Evolutionary conservation across 495 filamentous ascomycete genomes (phyloP).

Genomic region (Penicillium parvum): DNA sequence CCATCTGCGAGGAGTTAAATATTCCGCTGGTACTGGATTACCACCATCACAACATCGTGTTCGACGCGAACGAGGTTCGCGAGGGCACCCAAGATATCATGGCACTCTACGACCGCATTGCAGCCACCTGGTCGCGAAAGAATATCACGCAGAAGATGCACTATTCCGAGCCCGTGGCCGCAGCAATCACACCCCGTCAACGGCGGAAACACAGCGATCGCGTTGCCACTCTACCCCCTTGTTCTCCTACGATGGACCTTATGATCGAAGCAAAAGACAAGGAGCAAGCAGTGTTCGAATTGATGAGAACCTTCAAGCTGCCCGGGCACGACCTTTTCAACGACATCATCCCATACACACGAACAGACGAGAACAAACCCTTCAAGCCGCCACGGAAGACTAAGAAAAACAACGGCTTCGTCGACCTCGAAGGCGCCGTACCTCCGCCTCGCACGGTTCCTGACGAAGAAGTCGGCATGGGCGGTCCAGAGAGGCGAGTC

Average conservation of each 20-base stretch:
- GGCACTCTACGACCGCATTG: conserved; percentile 65
- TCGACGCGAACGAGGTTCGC: conserved; percentile 64
- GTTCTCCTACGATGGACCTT: conserved; percentile 75
- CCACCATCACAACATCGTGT: conserved; percentile 94
- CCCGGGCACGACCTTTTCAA: conserved; percentile 71
- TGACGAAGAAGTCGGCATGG: conserved; percentile 79
- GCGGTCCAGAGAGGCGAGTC: conserved; percentile 76
- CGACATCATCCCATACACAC: conserved; percentile 71
- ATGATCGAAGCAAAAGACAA: conserved; percentile 99
- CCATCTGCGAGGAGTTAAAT: conserved; percentile 86
- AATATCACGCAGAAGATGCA: conserved; percentile 94
- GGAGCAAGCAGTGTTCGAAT: conserved; percentile 92
- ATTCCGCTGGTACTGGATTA: conserved; percentile 92
- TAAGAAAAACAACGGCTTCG: conserved; percentile 46
- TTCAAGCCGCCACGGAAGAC: conserved; percentile 47
- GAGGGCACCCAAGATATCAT: conserved; percentile 85
- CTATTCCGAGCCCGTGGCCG: conserved; percentile 74
- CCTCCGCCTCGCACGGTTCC: conserved; percentile 44
- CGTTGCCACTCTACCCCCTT: conserved; percentile 75
- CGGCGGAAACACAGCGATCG: conserved; percentile 80
- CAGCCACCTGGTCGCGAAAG: conserved; percentile 81
- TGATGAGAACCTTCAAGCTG: conserved; percentile 83
- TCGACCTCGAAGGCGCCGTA: conserved; percentile 46
- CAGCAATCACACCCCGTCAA: conserved; percentile 70
- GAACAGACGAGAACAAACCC: conserved; percentile 73